Conservation (phyloP, 2,329 filamentous ascomycete genomes). For the Aspergillus transmontanensis region DNA sequence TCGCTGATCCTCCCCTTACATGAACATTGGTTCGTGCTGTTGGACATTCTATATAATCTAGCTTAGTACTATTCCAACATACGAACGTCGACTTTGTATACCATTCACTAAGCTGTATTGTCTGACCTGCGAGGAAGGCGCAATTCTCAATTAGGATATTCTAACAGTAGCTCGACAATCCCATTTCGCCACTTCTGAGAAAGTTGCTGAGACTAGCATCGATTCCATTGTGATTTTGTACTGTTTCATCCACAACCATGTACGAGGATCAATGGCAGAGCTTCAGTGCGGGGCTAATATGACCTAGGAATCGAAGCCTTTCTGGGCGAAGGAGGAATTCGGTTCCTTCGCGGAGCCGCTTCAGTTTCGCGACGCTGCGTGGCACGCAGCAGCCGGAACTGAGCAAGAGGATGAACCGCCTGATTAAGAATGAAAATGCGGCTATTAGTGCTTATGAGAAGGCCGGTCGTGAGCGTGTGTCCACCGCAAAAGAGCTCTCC, state of each 20-base stretch:
- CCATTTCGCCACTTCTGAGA: background rate
- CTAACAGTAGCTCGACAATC: background rate
- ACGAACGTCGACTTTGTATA: background rate
- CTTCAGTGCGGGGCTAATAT: background rate
- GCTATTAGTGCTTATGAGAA: conserved; percentile 82
- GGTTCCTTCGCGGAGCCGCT: conserved; percentile 59
- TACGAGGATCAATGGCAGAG: conserved; percentile 2
- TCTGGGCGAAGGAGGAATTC: conserved; percentile 42
- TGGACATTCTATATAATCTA: background rate
- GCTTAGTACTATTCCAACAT: background rate
- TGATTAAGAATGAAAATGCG: conserved; percentile 95
- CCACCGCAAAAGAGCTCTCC: conserved; percentile 85
- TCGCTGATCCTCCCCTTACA: conserved; percentile 10
- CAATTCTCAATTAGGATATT: background rate
- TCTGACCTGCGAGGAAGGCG: background rate
- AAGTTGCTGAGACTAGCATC: background rate
- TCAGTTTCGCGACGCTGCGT: conserved; percentile 84
- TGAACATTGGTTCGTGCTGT: background rate
- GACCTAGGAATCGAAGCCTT: conserved; percentile 45
- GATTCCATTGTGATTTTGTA: background rate
- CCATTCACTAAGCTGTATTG: background rate
- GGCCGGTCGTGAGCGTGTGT: conserved; percentile 79
- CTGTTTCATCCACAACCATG: conserved; percentile 11
- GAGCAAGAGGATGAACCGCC: conserved; percentile 81
- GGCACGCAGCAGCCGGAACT: conserved; percentile 84